These are phyloP conservation scores for Tuctoria greenei DNA, from an alignment of 176 grass and related monocot genomes.

Conservation along the genomic window DNA sequence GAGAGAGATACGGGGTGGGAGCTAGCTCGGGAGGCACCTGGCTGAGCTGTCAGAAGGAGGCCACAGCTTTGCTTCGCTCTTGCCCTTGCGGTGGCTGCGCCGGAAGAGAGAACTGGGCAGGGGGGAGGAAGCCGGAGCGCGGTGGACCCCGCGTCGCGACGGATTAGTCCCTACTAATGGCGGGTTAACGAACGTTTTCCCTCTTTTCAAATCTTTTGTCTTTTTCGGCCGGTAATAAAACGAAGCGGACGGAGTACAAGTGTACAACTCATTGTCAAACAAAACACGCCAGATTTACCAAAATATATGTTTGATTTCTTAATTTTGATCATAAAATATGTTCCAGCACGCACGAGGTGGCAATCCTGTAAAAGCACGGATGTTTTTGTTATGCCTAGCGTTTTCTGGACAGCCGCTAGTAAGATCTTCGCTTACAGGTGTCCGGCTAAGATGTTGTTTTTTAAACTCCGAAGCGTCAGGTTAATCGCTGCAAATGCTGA, in stretches of 20 bases:
- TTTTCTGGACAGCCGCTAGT: not conserved
- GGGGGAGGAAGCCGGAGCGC: not conserved
- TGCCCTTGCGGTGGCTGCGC: conserved; percentile 33
- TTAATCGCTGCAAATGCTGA: conserved; percentile 29
- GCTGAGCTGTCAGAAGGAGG: conserved; percentile 60
- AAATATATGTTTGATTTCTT: too few relatives aligned
- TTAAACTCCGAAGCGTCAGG: not conserved
- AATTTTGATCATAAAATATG: too few relatives aligned
- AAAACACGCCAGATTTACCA: too few relatives aligned
- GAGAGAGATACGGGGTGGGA: conserved; percentile 38
- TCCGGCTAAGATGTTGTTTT: not conserved
- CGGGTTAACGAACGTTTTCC: not conserved
- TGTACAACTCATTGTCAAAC: too few relatives aligned
- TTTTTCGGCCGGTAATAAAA: not conserved
- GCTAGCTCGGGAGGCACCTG: conserved; percentile 2
- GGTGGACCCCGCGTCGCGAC: conserved; percentile 12
- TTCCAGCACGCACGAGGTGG: not conserved
- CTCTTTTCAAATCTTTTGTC: not conserved
- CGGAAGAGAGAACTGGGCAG: conserved; percentile 18
- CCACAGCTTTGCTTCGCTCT: conserved; percentile 50
- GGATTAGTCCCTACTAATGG: conserved; percentile 15
- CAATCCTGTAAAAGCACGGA: not conserved
- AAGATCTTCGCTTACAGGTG: conserved; percentile 16
- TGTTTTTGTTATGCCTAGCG: conserved; percentile 4
- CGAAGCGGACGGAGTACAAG: too few relatives aligned